These are phyloP conservation scores for Aquilaria sinensis DNA, from an alignment of 345 rosid species.

Conservation along the genomic window DNA sequence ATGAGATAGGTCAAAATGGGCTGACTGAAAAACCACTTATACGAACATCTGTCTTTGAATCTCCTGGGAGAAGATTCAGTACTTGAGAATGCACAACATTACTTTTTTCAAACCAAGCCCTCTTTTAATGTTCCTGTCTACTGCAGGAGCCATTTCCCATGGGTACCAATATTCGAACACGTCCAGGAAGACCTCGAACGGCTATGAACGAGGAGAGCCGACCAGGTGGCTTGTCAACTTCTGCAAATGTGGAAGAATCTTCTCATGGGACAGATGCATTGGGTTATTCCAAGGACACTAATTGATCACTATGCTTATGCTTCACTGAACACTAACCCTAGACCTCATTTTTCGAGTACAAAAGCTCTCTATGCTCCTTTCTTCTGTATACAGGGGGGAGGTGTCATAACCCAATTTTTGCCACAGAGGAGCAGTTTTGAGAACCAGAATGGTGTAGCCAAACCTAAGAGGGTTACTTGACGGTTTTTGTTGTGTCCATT, in stretches of 20 bases:
- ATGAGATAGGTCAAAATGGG: not conserved
- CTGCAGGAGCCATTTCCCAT: slow-evolving; percentile 81
- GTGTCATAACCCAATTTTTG: slow-evolving; percentile 24
- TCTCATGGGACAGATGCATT: slow-evolving; percentile 43
- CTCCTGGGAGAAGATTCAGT: no score
- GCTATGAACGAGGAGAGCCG: slow-evolving; percentile 37
- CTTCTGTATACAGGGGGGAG: slow-evolving; percentile 28
- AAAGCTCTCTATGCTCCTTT: slow-evolving; percentile 28
- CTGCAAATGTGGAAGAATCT: slow-evolving; percentile 55
- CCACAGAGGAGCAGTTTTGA: slow-evolving; percentile 39
- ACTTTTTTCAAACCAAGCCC: no score
- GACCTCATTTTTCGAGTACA: slow-evolving; percentile 19
- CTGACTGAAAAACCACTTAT: no score
- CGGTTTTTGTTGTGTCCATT: slow-evolving; percentile 15
- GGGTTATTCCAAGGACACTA: slow-evolving; percentile 36
- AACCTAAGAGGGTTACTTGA: slow-evolving; percentile 25
- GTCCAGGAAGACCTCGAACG: slow-evolving; percentile 63
- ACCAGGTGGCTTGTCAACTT: slow-evolving; percentile 33
- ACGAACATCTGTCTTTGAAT: no score
- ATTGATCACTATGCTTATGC: slow-evolving; percentile 17
- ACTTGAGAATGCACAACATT: not conserved
- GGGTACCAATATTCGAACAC: slow-evolving; percentile 62
- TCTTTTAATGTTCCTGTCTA: not conserved
- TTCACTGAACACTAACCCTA: slow-evolving; percentile 29
- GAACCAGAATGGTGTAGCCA: slow-evolving; percentile 15